Conservation (phyloP, 345 rosid genomes). For the Pistacia vera region DNA sequence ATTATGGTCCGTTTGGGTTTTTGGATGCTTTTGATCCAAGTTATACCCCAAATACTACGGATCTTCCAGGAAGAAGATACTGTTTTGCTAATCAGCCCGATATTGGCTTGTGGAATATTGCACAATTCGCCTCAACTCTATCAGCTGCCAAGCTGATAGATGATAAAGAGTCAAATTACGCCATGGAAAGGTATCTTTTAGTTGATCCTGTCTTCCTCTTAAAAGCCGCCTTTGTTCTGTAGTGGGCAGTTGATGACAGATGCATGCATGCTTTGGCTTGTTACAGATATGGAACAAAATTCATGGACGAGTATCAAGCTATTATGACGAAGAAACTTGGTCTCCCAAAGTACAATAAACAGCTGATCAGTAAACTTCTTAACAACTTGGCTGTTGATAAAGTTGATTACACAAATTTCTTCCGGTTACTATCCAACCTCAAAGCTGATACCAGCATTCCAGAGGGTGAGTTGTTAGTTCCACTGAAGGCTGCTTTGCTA, state of each 20-base stretch:
- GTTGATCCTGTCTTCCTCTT: slow-evolving; percentile 3
- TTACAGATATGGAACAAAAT: slow-evolving; percentile 83
- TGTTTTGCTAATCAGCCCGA: slow-evolving; percentile 98
- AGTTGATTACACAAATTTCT: slow-evolving; percentile 97
- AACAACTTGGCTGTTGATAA: slow-evolving; percentile 96
- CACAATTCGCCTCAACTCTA: slow-evolving; percentile 74
- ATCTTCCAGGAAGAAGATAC: slow-evolving; percentile 96
- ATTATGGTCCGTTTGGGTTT: slow-evolving; percentile 98
- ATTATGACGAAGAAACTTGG: slow-evolving; percentile 92
- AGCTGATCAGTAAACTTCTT: slow-evolving; percentile 74
- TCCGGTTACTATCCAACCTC: slow-evolving; percentile 74
- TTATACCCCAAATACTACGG: slow-evolving; percentile 96
- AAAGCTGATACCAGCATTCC: slow-evolving; percentile 69
- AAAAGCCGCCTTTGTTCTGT: background rate
- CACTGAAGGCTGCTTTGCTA: slow-evolving; percentile 81
- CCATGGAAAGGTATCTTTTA: slow-evolving; percentile 82
- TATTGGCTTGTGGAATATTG: slow-evolving; percentile 90
- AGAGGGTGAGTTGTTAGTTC: slow-evolving; percentile 64
- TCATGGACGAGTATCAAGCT: slow-evolving; percentile 97
- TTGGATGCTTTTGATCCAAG: slow-evolving; percentile 98
- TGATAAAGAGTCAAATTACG: slow-evolving; percentile 83
- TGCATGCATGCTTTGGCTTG: slow-evolving; percentile 15
- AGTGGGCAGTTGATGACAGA: slow-evolving; percentile 1
- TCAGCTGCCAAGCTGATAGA: slow-evolving; percentile 70
- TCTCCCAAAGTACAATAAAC: slow-evolving; percentile 88